A percentile compares a stretch with the other conserved stretches of the same genome.
Evolutionary conservation across 768 basidiomycete species (phyloP).

Genomic region (Tulasnella sp.): DNA sequence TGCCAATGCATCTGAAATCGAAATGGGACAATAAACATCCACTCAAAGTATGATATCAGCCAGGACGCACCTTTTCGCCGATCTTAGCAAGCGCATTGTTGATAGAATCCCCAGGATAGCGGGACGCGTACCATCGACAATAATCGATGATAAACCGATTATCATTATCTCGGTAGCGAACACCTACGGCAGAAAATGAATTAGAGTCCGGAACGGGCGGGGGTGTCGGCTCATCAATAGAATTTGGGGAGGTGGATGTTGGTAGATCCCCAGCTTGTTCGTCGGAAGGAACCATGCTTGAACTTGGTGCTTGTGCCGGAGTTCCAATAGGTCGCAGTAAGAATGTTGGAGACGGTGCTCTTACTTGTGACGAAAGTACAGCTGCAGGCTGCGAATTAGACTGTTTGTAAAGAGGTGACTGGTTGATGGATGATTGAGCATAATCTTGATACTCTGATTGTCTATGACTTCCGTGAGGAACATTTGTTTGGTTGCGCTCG

Average conservation of each 20-base stretch:
- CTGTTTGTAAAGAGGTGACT: background rate
- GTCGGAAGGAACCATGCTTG: background rate
- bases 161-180: background rate
- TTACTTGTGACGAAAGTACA: background rate
- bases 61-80: too few relatives aligned
- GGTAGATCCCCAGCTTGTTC: background rate
- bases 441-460: background rate
- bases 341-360: background rate
- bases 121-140: too few relatives aligned
- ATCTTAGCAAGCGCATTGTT: too few relatives aligned
- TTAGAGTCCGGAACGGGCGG: background rate
- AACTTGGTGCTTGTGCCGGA: background rate
- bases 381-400: background rate
- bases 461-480: too few relatives aligned
- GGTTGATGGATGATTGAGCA: too few relatives aligned
- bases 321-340: background rate
- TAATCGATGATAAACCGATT: constrained; percentile 8
- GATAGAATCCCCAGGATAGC: too few relatives aligned
- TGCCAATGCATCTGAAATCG: too few relatives aligned
- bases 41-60: too few relatives aligned
- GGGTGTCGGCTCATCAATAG: background rate
- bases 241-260: background rate
- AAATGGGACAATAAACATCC: too few relatives aligned
- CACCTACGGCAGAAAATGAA: background rate
- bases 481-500: too few relatives aligned